A percentile compares a stretch with the other conserved stretches of the same genome.
Evolutionary conservation across 23 red algal genomes (phyloP).

Genomic region (Cyanidioschyzon merolae): DNA sequence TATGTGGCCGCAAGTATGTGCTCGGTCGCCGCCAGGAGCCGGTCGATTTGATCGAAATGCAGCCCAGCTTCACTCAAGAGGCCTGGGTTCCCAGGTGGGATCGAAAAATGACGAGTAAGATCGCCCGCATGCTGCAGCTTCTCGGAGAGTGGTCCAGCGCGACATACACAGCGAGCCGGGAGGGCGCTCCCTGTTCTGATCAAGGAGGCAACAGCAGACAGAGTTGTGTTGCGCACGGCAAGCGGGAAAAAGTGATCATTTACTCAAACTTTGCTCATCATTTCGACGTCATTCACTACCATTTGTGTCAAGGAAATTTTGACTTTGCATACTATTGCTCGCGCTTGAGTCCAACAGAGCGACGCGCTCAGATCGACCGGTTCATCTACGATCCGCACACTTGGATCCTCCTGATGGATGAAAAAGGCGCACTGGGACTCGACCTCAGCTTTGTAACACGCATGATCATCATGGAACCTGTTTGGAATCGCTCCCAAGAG

Average conservation of each 20-base stretch:
- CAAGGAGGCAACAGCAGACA: not conserved
- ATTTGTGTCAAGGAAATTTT: constrained; percentile 17
- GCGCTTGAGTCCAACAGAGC: not conserved
- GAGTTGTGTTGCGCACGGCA: not conserved
- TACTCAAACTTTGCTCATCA: constrained; percentile 54
- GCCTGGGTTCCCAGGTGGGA: constrained; percentile 47
- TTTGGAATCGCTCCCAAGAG: constrained; percentile 66
- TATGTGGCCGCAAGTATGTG: constrained; percentile 19
- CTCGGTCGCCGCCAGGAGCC: constrained; percentile 35
- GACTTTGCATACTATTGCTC: not conserved
- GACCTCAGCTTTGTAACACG: constrained; percentile 78
- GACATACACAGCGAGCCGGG: not conserved
- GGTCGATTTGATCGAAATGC: constrained; percentile 69
- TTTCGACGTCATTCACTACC: constrained; percentile 28
- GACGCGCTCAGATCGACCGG: not conserved
- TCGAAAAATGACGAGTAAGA: constrained; percentile 38
- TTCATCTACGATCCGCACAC: constrained; percentile 7
- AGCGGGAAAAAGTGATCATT: constrained; percentile 46
- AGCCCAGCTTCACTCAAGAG: constrained; percentile 44
- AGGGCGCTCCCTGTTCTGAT: not conserved
- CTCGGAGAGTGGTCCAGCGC: constrained; percentile 31
- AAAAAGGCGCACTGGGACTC: constrained; percentile 33
- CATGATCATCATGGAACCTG: constrained; percentile 76
- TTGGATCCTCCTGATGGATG: constrained; percentile 18
- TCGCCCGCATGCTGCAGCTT: constrained; percentile 47